Evolutionary conservation across 768 basidiomycete genomes (phyloP), one percentile per base, ranked within the genome.

Genomic region (Tricholoma flavovirens): DNA sequence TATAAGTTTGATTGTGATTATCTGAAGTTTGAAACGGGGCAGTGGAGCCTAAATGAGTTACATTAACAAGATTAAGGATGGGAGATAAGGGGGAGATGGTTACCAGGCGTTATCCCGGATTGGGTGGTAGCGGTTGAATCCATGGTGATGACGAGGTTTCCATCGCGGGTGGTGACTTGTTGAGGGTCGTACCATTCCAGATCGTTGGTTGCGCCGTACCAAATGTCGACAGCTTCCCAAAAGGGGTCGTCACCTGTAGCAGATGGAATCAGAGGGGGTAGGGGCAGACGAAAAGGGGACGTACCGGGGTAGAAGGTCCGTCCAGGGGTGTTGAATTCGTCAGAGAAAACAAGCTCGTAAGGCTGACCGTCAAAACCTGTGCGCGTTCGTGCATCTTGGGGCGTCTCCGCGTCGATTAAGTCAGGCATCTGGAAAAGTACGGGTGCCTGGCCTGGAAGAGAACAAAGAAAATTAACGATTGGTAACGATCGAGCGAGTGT

Each of bases 141-240:
- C 77, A 90, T 79, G 5, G 82, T 83, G 61, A 93, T 85, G 42
- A 85, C 80, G 45, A 93, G 77, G 26, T 73, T 68, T 2, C 91
- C 91, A 56, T 81, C 75, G 22, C 74, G 66, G 7, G 91, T 93
- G 1, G 82, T 84, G 49, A 88, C 67, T 64, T 86, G 84, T 10
- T 66, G 62, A 0, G 88, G 83, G 62, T 86, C 83, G 62, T 90
- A 92, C 87, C 87, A 90, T 66, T 91, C 89, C 54, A 82, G 56
- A 65, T 92, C 89, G 3, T 62, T 71, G 0, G 89, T 90, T 5
- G 79, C 75, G 58, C 84, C 81, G 62, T 91, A 91, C 83, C 89
- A 89, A 4, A 87, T 63, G 60, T 87, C 24, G 24, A 5, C 24
- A 5, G 24, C 24, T 26, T 26, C 24, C 24, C 24, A 26, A 5